phyloP scores from a whole-genome alignment of 2,329 filamentous ascomycete genomes.

The Claviceps maximensis region DNA sequence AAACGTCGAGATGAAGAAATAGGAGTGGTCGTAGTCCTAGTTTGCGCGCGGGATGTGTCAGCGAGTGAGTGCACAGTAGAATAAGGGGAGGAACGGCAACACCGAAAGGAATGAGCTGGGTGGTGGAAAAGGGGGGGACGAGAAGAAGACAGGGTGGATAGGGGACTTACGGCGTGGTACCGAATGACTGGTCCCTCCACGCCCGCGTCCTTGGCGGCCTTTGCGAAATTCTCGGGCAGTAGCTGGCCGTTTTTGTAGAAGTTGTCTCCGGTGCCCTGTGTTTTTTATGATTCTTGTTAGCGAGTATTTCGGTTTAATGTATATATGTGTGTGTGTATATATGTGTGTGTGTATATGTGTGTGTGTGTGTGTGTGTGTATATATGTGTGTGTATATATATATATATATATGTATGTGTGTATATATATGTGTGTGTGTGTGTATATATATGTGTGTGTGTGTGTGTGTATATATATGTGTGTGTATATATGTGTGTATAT shows the following conservation, averaged over 20 bases:
- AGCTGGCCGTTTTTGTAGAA: slow-evolving; percentile 94
- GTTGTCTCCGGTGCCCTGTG: slow-evolving; percentile 76
- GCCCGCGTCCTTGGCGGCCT: slow-evolving; percentile 64
- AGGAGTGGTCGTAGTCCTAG: slow-evolving; percentile 88
- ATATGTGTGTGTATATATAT: too few species aligned
- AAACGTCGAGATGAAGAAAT: slow-evolving; percentile 91
- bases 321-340: too few species aligned
- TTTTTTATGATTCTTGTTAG: neutral
- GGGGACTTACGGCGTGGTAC: slow-evolving; percentile 55
- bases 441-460: too few species aligned
- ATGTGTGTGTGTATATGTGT: too few species aligned
- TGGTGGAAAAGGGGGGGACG: neutral
- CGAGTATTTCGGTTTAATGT: too few species aligned
- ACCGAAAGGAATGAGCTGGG: neutral
- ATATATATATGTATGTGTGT: too few species aligned
- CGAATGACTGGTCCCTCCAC: slow-evolving; percentile 61
- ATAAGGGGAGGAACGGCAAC: too few species aligned
- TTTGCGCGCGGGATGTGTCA: neutral
- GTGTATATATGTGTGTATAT: too few species aligned
- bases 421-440: too few species aligned
- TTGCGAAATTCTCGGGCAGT: slow-evolving; percentile 81
- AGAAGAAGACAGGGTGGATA: neutral
- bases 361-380: too few species aligned
- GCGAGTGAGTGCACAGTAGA: neutral
- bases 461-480: too few species aligned